A percentile compares a stretch with the other conserved stretches of the same genome.
Evolutionary conservation across 495 filamentous ascomycete genomes (phyloP).

Genomic region (Xylaria bambusicola): DNA sequence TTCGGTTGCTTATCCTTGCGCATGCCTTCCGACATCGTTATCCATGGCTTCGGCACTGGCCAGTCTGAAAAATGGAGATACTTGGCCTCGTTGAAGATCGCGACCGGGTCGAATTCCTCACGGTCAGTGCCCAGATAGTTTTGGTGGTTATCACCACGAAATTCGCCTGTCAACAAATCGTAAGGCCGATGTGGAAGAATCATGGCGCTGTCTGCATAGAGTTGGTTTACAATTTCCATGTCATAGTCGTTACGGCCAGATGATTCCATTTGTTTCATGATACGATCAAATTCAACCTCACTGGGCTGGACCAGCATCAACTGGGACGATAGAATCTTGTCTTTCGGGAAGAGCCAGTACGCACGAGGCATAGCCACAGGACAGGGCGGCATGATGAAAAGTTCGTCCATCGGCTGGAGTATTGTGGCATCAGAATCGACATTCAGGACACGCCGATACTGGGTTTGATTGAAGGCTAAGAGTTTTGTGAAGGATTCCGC

Average conservation of each 20-base stretch:
- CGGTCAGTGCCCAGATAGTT: conserved; percentile 64
- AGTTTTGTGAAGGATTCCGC: conserved; percentile 68
- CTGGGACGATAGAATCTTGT: conserved; percentile 58
- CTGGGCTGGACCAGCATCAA: conserved; percentile 68
- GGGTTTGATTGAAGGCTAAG: conserved; percentile 67
- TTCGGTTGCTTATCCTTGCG: conserved; percentile 61
- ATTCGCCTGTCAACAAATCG: conserved; percentile 70
- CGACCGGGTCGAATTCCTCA: conserved; percentile 69
- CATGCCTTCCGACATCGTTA: conserved; percentile 58
- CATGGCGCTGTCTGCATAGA: conserved; percentile 66
- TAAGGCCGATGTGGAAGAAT: conserved; percentile 77
- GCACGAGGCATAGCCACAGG: conserved; percentile 67
- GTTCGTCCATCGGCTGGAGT: conserved; percentile 67
- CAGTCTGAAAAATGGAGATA: conserved; percentile 81
- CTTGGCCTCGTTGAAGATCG: conserved; percentile 65
- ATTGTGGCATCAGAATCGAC: conserved; percentile 71
- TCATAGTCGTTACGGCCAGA: conserved; percentile 55
- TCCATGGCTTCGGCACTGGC: conserved; percentile 80
- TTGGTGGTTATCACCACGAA: conserved; percentile 59
- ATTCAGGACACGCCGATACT: conserved; percentile 67
- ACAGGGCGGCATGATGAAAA: conserved; percentile 67
- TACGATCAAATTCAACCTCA: conserved; percentile 50
- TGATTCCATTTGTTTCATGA: conserved; percentile 51
- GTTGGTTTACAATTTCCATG: conserved; percentile 73
- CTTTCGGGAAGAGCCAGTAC: conserved; percentile 65